phyloP scores from a whole-genome alignment of 179 eudicot genomes.

The Sideroxylon spinosum region DNA sequence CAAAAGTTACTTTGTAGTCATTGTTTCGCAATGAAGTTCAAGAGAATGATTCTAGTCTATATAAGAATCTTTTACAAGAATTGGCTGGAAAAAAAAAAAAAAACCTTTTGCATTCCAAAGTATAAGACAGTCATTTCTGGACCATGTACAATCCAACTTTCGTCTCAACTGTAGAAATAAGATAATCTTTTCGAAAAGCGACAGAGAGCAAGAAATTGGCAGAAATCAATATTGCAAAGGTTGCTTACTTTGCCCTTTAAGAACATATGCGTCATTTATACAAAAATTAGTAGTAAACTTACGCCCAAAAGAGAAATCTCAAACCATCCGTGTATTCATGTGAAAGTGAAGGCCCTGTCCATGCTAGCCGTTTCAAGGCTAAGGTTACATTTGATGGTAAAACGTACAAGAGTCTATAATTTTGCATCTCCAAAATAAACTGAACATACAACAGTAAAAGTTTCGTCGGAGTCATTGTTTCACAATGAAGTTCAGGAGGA shows the following conservation, averaged over 20 bases:
- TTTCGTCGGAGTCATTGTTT: no score
- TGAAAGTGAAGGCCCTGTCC: conserved; percentile 75
- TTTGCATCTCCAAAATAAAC: no score
- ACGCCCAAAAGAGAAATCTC: conserved; percentile 62
- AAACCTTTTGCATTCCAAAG: conserved; percentile 7
- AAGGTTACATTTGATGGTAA: no score
- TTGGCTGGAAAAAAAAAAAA: conserved; percentile 42
- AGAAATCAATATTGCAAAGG: conserved; percentile 48
- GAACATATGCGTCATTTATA: conserved; percentile 30
- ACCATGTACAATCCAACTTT: conserved; percentile 62
- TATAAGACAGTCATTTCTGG: no score
- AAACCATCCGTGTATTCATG: conserved; percentile 49
- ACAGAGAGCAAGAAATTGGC: conserved; percentile 74
- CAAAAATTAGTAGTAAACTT: conserved; percentile 63
- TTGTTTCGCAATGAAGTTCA: conserved; percentile 36
- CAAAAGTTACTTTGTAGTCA: conserved; percentile 56
- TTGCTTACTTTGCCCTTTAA: conserved; percentile 53
- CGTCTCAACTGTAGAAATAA: conserved; percentile 51
- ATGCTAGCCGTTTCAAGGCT: conserved; percentile 56
- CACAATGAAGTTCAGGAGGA: conserved; percentile 49
- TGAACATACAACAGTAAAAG: no score
- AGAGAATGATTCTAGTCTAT: conserved; percentile 60
- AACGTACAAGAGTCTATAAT: no score
- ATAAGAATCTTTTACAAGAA: conserved; percentile 71
- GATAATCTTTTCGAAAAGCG: conserved; percentile 34